These are phyloP conservation scores for Combretum micranthum DNA, from an alignment of 345 rosid species.

Conservation along the genomic window DNA sequence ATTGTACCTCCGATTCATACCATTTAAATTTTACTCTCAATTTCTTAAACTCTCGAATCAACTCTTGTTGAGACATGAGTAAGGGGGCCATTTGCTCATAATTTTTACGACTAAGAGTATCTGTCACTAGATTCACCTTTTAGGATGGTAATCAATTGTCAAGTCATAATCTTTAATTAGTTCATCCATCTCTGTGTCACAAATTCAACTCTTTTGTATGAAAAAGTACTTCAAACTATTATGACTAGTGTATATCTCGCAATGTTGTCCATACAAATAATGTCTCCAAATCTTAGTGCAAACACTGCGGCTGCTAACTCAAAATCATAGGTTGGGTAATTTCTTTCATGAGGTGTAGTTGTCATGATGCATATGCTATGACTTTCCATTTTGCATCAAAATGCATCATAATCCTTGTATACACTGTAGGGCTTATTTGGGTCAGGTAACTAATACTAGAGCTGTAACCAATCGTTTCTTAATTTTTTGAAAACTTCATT, in stretches of 20 bases:
- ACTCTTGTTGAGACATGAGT: no score
- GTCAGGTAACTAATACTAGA: background rate
- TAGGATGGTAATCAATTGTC: background rate
- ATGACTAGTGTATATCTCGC: background rate
- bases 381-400: background rate
- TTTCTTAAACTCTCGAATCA: no score
- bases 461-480: background rate
- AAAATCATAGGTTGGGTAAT: background rate
- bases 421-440: background rate
- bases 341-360: background rate
- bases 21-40: no score
- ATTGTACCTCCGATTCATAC: no score
- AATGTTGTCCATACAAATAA: background rate
- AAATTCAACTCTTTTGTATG: background rate
- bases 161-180: background rate
- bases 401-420: background rate
- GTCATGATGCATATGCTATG: background rate
- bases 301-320: background rate
- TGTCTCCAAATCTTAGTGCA: background rate
- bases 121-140: background rate
- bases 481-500: no score
- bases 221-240: background rate
- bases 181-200: background rate
- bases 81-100: no score
- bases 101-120: background rate